Evolutionary conservation across 2,329 filamentous ascomycete species (phyloP).

Genomic region (Anisogramma anomala): DNA sequence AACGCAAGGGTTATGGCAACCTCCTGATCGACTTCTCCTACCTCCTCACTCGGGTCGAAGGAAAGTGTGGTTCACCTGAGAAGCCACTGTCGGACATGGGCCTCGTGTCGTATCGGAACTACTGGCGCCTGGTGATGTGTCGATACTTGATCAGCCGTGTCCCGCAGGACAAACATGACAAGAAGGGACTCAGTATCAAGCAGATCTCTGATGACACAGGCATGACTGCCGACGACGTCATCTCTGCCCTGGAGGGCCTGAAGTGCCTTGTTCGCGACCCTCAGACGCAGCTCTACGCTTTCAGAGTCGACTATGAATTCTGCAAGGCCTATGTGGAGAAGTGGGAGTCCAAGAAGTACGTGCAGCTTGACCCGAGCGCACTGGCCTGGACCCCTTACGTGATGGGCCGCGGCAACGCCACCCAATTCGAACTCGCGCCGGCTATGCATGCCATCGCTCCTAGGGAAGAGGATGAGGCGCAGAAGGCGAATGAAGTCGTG

Average conservation of each 20-base stretch:
- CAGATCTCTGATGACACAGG: conserved; percentile 80
- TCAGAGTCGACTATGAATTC: conserved; percentile 75
- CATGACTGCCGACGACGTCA: conserved; percentile 91
- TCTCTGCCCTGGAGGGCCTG: conserved; percentile 82
- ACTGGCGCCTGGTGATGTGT: conserved; percentile 86
- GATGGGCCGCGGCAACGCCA: conserved; percentile 77
- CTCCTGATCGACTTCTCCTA: conserved; percentile 98
- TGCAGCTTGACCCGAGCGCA: conserved; percentile 66
- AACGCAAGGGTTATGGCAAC: conserved; percentile 93
- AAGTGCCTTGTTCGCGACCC: conserved; percentile 84
- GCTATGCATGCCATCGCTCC: conserved; percentile 77
- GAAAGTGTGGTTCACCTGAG: conserved; percentile 89
- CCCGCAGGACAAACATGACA: conserved; percentile 26
- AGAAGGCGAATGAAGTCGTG: conserved; percentile 25
- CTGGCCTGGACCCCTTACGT: conserved; percentile 95
- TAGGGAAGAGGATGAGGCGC: conserved; percentile 59
- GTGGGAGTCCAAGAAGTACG: conserved; percentile 81
- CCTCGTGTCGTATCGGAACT: conserved; percentile 90
- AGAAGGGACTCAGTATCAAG: conserved; percentile 46
- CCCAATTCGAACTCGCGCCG: conserved; percentile 72
- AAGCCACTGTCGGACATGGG: conserved; percentile 98
- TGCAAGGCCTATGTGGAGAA: conserved; percentile 80
- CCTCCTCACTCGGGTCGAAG: conserved; percentile 81
- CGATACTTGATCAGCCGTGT: conserved; percentile 60
- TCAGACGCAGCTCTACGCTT: conserved; percentile 75